Evolutionary conservation across 805 yeast species (phyloP), one percentile per base, ranked within the genome.

Genomic region (Debaryomyces maramus): DNA sequence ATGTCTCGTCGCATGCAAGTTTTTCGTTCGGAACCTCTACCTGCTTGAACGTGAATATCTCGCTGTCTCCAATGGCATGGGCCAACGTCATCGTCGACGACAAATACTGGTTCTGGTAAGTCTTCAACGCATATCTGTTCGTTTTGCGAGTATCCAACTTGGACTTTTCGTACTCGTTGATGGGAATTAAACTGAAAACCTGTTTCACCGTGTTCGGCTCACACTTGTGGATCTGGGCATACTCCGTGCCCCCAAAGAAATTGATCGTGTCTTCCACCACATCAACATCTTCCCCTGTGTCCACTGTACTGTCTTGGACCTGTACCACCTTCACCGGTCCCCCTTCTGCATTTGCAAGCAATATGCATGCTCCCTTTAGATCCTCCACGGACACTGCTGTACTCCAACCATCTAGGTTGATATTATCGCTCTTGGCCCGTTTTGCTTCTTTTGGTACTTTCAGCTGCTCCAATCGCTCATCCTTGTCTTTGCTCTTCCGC

Each of bases 311-410:
- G 18, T 19, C 36, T 13, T 14, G n/a, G 16, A 20, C 36, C 26
- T 17, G 22, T 23, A 17, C 17, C 4, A 18, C 22, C 23, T 9
- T 15, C 9, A 9, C 21, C 16, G 16, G 11, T 18, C 9, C 15
- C 14, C 23, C 22, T 15, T 15, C 2, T 29, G 20, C 32, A 14
- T 23, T 15, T 6, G 18, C 32, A 15, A 35, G 15, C 15, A 41
- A 28, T 6, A 41, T 34, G 33, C 46, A 43, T n/a, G 50, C 45
- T 13, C 50, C 50, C 13, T 33, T 41, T 16, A 46, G 33, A 19
- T 46, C 50, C 20, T 23, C 34, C 13, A 32, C 29, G n/a, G 24
- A 24, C 13, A 23, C 20, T 11, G 41, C 31, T 11, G 45, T 36
- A 17, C 40, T 38, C 48, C 48, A 44, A 18, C 46, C 46, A 14